Conservation (phyloP, 208 protist species). For the Balamuthia mandrillaris region DNA sequence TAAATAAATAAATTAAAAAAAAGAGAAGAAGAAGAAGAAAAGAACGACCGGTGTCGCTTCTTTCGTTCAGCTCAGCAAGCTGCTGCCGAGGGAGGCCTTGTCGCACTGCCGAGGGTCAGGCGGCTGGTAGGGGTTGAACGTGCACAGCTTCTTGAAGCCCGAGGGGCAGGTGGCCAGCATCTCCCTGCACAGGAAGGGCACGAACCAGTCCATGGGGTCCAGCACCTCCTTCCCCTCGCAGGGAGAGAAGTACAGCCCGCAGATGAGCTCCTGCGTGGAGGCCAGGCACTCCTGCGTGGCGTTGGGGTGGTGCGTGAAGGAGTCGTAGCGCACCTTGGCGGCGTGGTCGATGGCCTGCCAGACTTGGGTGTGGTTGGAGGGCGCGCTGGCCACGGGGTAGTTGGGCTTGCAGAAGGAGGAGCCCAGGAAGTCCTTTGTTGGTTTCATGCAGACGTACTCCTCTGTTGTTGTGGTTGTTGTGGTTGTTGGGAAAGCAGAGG, state of each 20-base stretch:
- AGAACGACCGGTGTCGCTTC: too few species aligned
- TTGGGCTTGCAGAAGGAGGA: background rate
- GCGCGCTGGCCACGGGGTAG: slow-evolving; percentile 16
- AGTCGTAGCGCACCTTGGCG: background rate
- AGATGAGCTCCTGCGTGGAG: background rate
- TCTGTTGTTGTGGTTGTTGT: background rate
- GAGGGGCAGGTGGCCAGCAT: background rate
- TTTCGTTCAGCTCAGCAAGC: too few species aligned
- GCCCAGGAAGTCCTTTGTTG: background rate
- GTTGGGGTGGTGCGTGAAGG: background rate
- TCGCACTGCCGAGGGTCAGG: background rate
- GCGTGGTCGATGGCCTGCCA: slow-evolving; percentile 28
- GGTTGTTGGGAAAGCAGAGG: background rate
- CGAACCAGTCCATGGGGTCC: background rate
- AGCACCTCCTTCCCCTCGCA: background rate
- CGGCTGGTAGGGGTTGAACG: slow-evolving; percentile 29
- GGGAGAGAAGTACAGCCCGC: slow-evolving; percentile 22
- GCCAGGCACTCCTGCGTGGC: slow-evolving; percentile 8
- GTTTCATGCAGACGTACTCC: background rate
- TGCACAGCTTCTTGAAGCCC: slow-evolving; percentile 16
- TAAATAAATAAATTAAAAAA: too few species aligned
- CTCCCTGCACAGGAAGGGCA: background rate
- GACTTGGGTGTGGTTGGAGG: slow-evolving; percentile 11
- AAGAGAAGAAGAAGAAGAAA: too few species aligned
- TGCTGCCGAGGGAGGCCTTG: too few species aligned